phyloP scores from a whole-genome alignment of 2,329 filamentous ascomycete species.

The Sclerotiophoma versabilis region DNA sequence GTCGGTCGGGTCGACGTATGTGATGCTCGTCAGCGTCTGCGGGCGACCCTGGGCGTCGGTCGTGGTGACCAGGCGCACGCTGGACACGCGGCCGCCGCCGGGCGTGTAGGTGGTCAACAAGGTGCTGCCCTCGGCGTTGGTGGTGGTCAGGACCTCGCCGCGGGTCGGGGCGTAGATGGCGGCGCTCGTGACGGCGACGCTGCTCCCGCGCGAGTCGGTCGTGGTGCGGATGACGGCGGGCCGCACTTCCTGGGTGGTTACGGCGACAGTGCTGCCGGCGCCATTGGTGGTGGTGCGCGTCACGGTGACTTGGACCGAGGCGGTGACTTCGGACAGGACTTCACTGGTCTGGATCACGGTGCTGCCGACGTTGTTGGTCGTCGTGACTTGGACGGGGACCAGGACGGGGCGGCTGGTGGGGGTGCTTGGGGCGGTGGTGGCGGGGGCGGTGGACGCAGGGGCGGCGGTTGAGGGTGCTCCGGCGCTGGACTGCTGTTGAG shows the following conservation, averaged over 20 bases:
- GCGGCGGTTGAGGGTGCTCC: conserved; percentile 2
- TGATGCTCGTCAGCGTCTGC: conserved; percentile 54
- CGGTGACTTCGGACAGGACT: conserved; percentile 51
- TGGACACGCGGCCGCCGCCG: conserved; percentile 49
- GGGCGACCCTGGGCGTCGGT: conserved; percentile 39
- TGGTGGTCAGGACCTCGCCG: conserved; percentile 55
- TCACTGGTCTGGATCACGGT: conserved; percentile 48
- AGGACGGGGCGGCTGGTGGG: conserved; percentile 38
- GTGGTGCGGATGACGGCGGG: conserved; percentile 48
- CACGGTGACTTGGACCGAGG: conserved; percentile 48
- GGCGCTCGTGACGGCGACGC: conserved; percentile 45
- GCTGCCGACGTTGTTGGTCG: conserved; percentile 48
- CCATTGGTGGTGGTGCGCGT: conserved; percentile 49
- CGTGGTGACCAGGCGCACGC: conserved; percentile 48
- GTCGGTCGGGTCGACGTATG: conserved; percentile 48
- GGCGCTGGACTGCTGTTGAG: conserved; percentile 2
- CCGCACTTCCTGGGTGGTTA: conserved; percentile 48
- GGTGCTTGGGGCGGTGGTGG: conserved; percentile 10
- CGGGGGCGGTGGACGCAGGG: conserved; percentile 5
- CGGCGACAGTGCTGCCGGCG: conserved; percentile 39
- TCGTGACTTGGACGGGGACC: conserved; percentile 48
- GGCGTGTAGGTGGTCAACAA: conserved; percentile 58
- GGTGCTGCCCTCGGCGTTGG: conserved; percentile 50
- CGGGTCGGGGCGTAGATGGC: conserved; percentile 41
- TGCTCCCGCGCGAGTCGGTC: conserved; percentile 51